phyloP scores from a whole-genome alignment of 768 basidiomycete species.

The Naganishia kalamii region DNA sequence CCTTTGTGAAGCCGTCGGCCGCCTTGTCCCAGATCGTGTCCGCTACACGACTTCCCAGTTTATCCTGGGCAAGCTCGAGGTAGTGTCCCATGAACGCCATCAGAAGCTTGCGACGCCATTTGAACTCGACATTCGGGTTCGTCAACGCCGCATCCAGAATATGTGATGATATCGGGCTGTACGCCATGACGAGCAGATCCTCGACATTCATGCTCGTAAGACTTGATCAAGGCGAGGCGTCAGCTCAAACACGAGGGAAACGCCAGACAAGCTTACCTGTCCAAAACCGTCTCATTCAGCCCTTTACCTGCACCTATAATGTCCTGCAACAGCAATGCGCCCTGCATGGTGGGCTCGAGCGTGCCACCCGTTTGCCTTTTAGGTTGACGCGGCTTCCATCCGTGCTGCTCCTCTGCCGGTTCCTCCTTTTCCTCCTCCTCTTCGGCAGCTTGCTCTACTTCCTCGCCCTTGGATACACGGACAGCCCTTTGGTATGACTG shows the following conservation, averaged over 20 bases:
- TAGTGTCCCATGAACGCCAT: slow-evolving; percentile 71
- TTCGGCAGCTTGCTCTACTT: slow-evolving; percentile 12
- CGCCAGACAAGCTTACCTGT: slow-evolving; percentile 53
- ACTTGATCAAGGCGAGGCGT: slow-evolving; percentile 48
- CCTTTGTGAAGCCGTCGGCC: slow-evolving; percentile 82
- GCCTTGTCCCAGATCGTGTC: slow-evolving; percentile 85
- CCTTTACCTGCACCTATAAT: slow-evolving; percentile 64
- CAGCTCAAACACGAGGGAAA: not conserved
- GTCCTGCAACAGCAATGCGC: slow-evolving; percentile 76
- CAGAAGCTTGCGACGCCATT: slow-evolving; percentile 65
- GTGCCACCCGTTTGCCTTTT: slow-evolving; percentile 40
- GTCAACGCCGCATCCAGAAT: slow-evolving; percentile 70
- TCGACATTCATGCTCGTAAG: slow-evolving; percentile 57
- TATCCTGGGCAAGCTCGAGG: slow-evolving; percentile 74
- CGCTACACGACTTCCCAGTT: slow-evolving; percentile 79
- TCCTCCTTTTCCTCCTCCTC: slow-evolving; percentile 18
- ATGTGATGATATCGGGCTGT: slow-evolving; percentile 64
- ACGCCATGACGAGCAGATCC: slow-evolving; percentile 57
- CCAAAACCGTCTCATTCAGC: slow-evolving; percentile 61
- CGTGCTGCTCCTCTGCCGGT: slow-evolving; percentile 9
- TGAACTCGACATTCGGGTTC: slow-evolving; percentile 59
- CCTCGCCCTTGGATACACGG: slow-evolving; percentile 17
- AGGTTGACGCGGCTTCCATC: slow-evolving; percentile 36
- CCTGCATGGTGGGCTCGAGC: slow-evolving; percentile 68
- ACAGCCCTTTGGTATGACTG: slow-evolving; percentile 36